Conservation (phyloP, 1,284 basidiomycete species). For the Sparassis latifolia region DNA sequence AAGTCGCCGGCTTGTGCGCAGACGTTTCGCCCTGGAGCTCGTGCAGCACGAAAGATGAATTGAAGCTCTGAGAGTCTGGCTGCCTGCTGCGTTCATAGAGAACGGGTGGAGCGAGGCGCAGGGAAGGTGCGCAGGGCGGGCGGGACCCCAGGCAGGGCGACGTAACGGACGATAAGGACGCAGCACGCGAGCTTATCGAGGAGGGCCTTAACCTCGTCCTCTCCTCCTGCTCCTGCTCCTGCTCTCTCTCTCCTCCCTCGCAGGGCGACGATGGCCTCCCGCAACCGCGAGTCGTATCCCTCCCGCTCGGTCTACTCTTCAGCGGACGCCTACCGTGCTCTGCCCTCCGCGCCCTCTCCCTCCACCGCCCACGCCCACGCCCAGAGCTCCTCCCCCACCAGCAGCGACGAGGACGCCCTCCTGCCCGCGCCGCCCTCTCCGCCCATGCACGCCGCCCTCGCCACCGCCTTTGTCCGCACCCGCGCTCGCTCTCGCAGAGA, state of each 20-base stretch:
- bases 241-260: not conserved
- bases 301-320: constrained; percentile 19
- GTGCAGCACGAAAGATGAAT: too few relatives aligned
- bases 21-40: too few relatives aligned
- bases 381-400: constrained; percentile 4
- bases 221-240: not conserved
- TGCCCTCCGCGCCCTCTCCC: constrained; percentile 15
- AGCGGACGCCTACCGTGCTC: constrained; percentile 24
- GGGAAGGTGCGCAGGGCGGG: too few relatives aligned
- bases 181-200: too few relatives aligned
- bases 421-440: constrained; percentile 10
- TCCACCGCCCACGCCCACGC: constrained; percentile 10
- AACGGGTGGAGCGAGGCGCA: too few relatives aligned
- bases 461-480: constrained; percentile 11
- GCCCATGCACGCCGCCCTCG: constrained; percentile 11
- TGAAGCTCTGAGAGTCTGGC: too few relatives aligned
- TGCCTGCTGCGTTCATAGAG: too few relatives aligned
- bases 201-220: not conserved
- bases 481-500: constrained; percentile 12
- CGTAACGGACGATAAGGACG: too few relatives aligned
- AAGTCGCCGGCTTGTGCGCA: too few relatives aligned
- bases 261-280: constrained; percentile 12
- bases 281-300: constrained; percentile 16
- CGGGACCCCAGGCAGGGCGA: too few relatives aligned
- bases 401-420: constrained; percentile 20